Evolutionary conservation across 371 early-diverging fungal genomes (phyloP), one percentile per base, ranked within the genome.

Genomic region (Zychaea mexicana): DNA sequence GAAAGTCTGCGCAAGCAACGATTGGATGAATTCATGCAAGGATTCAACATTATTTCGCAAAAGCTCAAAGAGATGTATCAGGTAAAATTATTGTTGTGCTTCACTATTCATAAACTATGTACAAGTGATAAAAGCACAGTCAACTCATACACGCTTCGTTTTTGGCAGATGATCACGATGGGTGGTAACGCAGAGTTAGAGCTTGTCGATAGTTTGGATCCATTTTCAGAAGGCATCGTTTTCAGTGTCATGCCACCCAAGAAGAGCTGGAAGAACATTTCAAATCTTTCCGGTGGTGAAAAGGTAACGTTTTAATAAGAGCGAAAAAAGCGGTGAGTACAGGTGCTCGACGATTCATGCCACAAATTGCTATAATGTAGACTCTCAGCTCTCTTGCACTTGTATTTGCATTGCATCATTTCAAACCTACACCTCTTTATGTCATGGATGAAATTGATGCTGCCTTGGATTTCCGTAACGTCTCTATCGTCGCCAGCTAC

Each of bases 361-460:
- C n/a, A 27, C 27, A 27, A 24, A 0, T 26, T 31, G 8, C 28
- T 61, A 52, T 21, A 54, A 17, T 19, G 27, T 74, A 94, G 93
- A 99, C 99, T 1, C 82, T 99, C 36, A 94, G 95, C 72, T 98
- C 99, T 19, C 84, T 99, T 36, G 98, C 99, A 2, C 87, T 99
- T 36, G 98, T 99, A 13, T 99, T 99, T 88, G 99, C 99, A 0
- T 85, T 99, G 53, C 99, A 99, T 76, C 98, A 96, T 75, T 99
- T 92, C 87, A 97, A 96, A 68, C 99, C 99, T 2, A 99, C 99
- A 10, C 99, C 99, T 15, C 83, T 99, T 22, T 99, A 99, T 79
- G 96, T 99, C 21, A 99, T 99, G 99, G 99, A 99, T 82, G 99
- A 99, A 79, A 99, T 99, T 69, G 99, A 99, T 77, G 99, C 99